Conservation (phyloP, 2,329 filamentous ascomycete genomes). For the Colletotrichum truncatum region DNA sequence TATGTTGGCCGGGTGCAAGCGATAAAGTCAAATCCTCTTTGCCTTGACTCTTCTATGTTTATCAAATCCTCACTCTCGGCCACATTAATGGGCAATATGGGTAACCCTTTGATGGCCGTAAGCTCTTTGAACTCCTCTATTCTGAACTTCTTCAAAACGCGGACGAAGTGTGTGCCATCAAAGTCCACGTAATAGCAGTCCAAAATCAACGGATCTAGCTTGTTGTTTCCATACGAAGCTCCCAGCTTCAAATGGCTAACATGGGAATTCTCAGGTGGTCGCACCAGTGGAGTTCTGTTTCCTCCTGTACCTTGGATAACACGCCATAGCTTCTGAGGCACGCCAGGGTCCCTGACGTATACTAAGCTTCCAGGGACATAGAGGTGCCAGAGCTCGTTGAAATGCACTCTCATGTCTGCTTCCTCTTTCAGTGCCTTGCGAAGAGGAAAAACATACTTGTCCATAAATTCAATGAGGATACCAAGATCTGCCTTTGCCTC, state of each 20-base stretch:
- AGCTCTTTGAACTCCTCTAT: neutral
- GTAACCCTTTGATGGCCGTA: neutral
- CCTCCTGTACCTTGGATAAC: neutral
- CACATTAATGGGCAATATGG: neutral
- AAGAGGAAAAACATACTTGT: neutral
- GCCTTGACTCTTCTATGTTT: fast-evolving
- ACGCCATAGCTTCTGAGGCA: neutral
- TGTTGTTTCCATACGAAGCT: neutral
- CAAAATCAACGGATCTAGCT: neutral
- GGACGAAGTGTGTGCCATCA: neutral
- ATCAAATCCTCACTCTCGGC: neutral
- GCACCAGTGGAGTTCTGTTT: neutral
- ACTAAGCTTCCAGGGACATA: neutral
- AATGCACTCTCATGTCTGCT: neutral
- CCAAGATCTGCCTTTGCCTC: neutral
- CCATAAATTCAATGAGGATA: neutral
- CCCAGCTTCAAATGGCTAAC: neutral
- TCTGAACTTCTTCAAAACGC: neutral
- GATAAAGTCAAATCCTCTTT: neutral
- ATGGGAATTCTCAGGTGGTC: neutral
- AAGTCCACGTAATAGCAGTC: slow-evolving; percentile 9
- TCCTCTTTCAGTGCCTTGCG: neutral
- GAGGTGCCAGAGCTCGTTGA: neutral
- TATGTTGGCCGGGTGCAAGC: neutral
- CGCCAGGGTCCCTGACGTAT: neutral